These are phyloP conservation scores for Camellia lanceoleosa DNA, from an alignment of 148 eudicot genomes.

Conservation along the genomic window DNA sequence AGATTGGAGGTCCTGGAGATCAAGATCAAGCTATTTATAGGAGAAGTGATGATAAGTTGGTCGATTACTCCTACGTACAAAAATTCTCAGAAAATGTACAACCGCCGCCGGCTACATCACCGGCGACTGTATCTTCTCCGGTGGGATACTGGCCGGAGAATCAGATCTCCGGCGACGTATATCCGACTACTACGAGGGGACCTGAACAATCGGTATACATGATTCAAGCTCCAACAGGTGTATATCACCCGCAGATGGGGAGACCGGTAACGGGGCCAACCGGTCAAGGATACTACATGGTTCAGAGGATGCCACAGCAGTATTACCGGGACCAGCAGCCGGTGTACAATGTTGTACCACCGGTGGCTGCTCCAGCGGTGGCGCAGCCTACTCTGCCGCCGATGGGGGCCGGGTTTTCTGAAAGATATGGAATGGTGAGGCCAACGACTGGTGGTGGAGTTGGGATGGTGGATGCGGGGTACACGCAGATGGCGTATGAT, in stretches of 20 bases:
- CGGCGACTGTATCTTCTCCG: constrained; percentile 25
- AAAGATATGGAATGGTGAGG: constrained; percentile 38
- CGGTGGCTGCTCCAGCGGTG: constrained; percentile 16
- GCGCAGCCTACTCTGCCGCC: constrained; percentile 28
- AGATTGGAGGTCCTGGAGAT: constrained; percentile 49
- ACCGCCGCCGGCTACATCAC: constrained; percentile 26
- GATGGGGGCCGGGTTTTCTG: constrained; percentile 36
- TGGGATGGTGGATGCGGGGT: constrained; percentile 36
- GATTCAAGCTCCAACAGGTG: constrained; percentile 50
- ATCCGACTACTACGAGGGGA: constrained; percentile 20
- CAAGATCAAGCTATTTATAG: constrained; percentile 38
- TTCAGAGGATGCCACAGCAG: constrained; percentile 49
- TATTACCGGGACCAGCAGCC: constrained; percentile 51
- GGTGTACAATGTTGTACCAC: constrained; percentile 32
- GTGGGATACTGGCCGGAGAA: constrained; percentile 42
- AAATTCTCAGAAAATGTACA: constrained; percentile 21
- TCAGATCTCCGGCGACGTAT: constrained; percentile 32
- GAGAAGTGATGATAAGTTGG: constrained; percentile 41
- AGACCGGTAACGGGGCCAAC: constrained; percentile 43
- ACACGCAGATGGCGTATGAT: constrained; percentile 59
- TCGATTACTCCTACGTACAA: constrained; percentile 32
- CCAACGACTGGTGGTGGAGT: constrained; percentile 21
- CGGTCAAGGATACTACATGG: constrained; percentile 59
- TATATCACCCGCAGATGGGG: constrained; percentile 52
- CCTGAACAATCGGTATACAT: constrained; percentile 60